These are phyloP conservation scores for Mangifera indica DNA, from an alignment of 345 rosid species.

Conservation along the genomic window DNA sequence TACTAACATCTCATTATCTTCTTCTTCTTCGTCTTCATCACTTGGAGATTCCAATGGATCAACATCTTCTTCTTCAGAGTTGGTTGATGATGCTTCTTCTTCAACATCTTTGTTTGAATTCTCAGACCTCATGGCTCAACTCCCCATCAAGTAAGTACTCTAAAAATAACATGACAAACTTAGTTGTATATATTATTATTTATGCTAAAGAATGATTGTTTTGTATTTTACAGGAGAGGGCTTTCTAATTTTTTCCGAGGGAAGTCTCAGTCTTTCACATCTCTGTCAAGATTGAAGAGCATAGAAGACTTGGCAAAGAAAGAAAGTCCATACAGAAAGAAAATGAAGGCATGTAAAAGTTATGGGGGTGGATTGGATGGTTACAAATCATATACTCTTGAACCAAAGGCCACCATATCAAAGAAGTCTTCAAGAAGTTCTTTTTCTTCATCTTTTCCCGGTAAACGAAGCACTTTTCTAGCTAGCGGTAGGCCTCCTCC, in stretches of 20 bases:
- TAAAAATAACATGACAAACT: too few relatives aligned
- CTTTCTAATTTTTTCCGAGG: slow-evolving; percentile 55
- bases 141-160: slow-evolving; percentile 57
- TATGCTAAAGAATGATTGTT: not conserved
- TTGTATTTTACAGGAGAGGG: slow-evolving; percentile 46
- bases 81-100: slow-evolving; percentile 51
- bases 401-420: slow-evolving; percentile 36
- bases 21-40: slow-evolving; percentile 22
- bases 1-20: not conserved
- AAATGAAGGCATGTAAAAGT: slow-evolving; percentile 48
- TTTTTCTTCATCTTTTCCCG: slow-evolving; percentile 17
- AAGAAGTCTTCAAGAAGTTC: slow-evolving; percentile 38
- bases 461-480: slow-evolving; percentile 26
- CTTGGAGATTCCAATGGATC: slow-evolving; percentile 29
- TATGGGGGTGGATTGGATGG: slow-evolving; percentile 41
- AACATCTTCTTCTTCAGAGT: slow-evolving; percentile 37
- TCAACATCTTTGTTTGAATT: slow-evolving; percentile 40
- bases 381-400: slow-evolving; percentile 25
- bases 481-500: slow-evolving; percentile 33
- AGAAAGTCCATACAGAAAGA: slow-evolving; percentile 25
- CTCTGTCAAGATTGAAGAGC: slow-evolving; percentile 44
- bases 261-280: slow-evolving; percentile 53
- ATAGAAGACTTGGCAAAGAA: slow-evolving; percentile 36
- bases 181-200: not conserved
- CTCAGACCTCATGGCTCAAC: slow-evolving; percentile 59